Base-by-base conservation (phyloP, 2,329 filamentous ascomycete genomes). In the Bisporella sp. region DNA sequence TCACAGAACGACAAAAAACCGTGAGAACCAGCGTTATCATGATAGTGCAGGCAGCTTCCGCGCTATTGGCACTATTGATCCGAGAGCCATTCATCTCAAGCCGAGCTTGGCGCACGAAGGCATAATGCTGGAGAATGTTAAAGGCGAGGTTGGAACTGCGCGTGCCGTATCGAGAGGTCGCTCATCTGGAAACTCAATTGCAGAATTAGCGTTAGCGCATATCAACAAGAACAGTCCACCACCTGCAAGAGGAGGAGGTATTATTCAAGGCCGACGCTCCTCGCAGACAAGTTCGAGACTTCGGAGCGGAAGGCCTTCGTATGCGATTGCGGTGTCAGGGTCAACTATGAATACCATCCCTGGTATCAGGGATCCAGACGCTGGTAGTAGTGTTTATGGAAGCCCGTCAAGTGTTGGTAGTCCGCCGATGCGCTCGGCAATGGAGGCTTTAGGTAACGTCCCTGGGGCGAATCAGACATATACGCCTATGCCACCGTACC, bases 1-100 rank as follows among this genome's bases (percentile, higher is more conserved):
- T 29, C 73, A 76, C 56, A 64, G 73, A 9, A 72, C 70, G 1
- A 65, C 74, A 35, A 69, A 64, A 53, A 66, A 64, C 48, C 63
- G 68, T 32, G 64, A 70, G 45, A 62, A 61, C 21, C 64, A 66
- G 41, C 68, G 71, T 12, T 74, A 76, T 46, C 69, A 65, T 45
- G 72, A 75, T 50, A 67, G 64, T 9, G 69, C 68, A 8, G 72
- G 73, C 4, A 64, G 74, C 4, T 76, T 70, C 69, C 66, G 74
- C 53, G 68, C 71, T 5, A 57, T 66, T 2, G 56, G 61, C 69
- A 53, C 57, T 6, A 51, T 56, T 28, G 59, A 62, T 47, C 62
- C 57, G 42, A 48, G 59, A 29, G 12, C 42, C 29, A 29, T 29
- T 8, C 41, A 29, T 8, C 41, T 21, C 9, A 29, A 21, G 21